A percentile compares a stretch with the other conserved stretches of the same genome.
Evolutionary conservation across 1,139 yeast genomes (phyloP).

Genomic region (Blastobotrys capitulatus): DNA sequence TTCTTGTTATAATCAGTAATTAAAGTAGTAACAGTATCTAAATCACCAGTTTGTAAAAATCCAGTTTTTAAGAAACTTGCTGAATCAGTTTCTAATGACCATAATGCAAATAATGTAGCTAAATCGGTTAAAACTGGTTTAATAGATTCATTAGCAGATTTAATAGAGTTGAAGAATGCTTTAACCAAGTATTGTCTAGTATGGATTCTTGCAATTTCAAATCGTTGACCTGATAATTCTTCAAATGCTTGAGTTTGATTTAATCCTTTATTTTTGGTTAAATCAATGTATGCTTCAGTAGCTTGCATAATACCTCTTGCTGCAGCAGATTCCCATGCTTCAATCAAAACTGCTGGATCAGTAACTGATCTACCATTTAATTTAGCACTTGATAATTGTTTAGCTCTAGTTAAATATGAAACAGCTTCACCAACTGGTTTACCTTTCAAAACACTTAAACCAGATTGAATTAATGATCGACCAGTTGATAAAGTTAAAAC

Average conservation of each 20-base stretch:
- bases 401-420: conserved; percentile 27
- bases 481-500: conserved; percentile 82
- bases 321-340: conserved; percentile 40
- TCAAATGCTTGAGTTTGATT: conserved; percentile 38
- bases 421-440: conserved; percentile 29
- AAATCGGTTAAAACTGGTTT: conserved; percentile 42
- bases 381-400: conserved; percentile 21
- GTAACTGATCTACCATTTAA: conserved; percentile 29
- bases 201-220: conserved; percentile 41
- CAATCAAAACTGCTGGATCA: conserved; percentile 31
- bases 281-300: conserved; percentile 25
- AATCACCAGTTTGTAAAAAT: conserved; percentile 40
- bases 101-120: conserved; percentile 58
- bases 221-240: conserved; percentile 40
- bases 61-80: conserved; percentile 68
- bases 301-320: conserved; percentile 35
- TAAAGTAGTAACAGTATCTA: conserved; percentile 31
- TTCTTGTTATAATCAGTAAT: conserved; percentile 35
- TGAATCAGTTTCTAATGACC: conserved; percentile 69
- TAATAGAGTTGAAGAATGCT: conserved; percentile 35
- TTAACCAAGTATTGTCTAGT: conserved; percentile 36
- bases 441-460: conserved; percentile 30
- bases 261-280: conserved; percentile 26
- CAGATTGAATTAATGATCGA: conserved; percentile 36
- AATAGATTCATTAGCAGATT: conserved; percentile 24